These are phyloP conservation scores for Rhynchosporium agropyri DNA, from an alignment of 2,329 filamentous ascomycete genomes.

Conservation along the genomic window DNA sequence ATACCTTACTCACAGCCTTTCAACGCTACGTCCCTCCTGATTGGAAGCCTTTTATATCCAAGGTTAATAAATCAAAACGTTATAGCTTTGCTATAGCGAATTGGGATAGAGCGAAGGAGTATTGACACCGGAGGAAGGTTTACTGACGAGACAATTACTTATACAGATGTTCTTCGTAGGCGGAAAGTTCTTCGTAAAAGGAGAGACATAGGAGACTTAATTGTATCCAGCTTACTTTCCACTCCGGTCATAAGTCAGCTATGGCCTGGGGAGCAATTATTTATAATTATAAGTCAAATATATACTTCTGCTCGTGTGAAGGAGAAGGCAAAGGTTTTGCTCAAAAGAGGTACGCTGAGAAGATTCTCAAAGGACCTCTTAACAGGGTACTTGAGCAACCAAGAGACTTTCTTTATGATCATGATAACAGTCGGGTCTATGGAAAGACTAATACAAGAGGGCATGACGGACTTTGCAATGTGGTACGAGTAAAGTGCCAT, in stretches of 20 bases:
- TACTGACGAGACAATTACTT: conserved; percentile 21
- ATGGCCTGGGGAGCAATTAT: conserved; percentile 24
- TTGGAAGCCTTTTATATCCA: conserved; percentile 24
- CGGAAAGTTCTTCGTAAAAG: conserved; percentile 3
- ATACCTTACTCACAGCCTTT: conserved; percentile 18
- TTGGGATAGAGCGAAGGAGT: conserved; percentile 22
- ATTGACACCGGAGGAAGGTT: conserved; percentile 22
- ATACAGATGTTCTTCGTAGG: conserved; percentile 15
- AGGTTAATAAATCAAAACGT: too few species aligned
- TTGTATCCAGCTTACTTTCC: conserved; percentile 27
- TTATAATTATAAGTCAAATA: conserved; percentile 25
- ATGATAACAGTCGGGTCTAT: conserved; percentile 27
- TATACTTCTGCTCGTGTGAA: conserved; percentile 24
- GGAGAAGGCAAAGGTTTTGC: conserved; percentile 30
- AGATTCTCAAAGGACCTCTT: conserved; percentile 24
- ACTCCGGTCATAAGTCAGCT: conserved; percentile 17
- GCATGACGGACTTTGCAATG: conserved; percentile 28
- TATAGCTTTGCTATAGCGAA: conserved; percentile 26
- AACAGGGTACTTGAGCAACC: conserved; percentile 17
- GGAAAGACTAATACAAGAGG: conserved; percentile 23
- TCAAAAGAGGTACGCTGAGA: conserved; percentile 25
- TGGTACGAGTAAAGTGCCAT: conserved; percentile 23
- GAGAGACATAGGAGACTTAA: conserved; percentile 20
- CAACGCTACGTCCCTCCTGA: conserved; percentile 17
- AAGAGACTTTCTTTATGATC: conserved; percentile 23